Evolutionary conservation across 2,329 filamentous ascomycete genomes (phyloP), one percentile per base, ranked within the genome.

Genomic region (Ophiocordyceps camponoti-floridani): DNA sequence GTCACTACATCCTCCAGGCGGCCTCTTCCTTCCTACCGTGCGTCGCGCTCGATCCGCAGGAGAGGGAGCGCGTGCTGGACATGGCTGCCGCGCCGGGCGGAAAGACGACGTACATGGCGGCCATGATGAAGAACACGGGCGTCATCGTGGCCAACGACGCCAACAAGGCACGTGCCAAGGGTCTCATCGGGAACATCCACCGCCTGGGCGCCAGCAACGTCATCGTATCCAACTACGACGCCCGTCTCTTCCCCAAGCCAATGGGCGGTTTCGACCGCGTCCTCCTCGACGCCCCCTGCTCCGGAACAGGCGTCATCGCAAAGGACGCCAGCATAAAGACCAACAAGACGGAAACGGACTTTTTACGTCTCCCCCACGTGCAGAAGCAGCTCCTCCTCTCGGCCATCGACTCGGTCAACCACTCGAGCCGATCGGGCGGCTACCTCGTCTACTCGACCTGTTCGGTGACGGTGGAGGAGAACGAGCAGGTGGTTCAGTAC

Each of bases 281-380:
- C 6, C 68, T 96, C 41, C 82, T 96, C 47, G 88, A 98, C 65
- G 88, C 87, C 1, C 91, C 91, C 4, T 96, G 91, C 67, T 94
- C 88, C 3, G 89, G 91, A 53, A 98, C 91, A 1, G 91, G 91
- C 55, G 91, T 98, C 57, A 98, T 98, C 52, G 83, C 87, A 50
- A 98, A 98, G 68, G 91, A 98, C 63, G 77, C 89, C 30, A 86
- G 82, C 51, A 87, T 98, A 53, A 98, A 98, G 73, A 96, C 89
- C 23, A 96, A 95, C 70, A 96, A 96, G 72, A 93, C 84, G 11
- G 86, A 94, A 59, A 82, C 81, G 51, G 91, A 98, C 62, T 98
- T 98, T 68, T 76, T 95, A 62, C 78, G 82, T 56, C 76, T 98
- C 44, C 88, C 91, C 0, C 91, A 98, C 63, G 75, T 86, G 47